Base-by-base conservation (phyloP, 2,329 filamentous ascomycete genomes). In the Cadophora sp. region DNA sequence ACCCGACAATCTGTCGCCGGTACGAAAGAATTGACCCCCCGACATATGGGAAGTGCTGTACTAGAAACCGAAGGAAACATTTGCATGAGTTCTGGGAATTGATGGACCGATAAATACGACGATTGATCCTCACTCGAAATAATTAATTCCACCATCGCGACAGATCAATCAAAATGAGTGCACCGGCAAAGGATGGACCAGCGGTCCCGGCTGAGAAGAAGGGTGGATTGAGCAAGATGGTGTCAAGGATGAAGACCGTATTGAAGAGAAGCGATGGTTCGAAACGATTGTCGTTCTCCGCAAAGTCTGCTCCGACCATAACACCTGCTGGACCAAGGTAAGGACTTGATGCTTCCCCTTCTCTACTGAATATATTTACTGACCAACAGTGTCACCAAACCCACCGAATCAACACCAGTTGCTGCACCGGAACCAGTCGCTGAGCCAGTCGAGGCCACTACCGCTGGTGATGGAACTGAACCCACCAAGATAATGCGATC, bases 241-340 rank as follows among this genome's bases (percentile, higher is more conserved):
- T 76, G 9, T 70, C 70, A 22, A 69, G 74, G 34, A 74, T 76
- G 70, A 77, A 75, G 74, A 75, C 72, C 8, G 73, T 74, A n/a
- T 65, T 77, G 64, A 76, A 73, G 63, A 73, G 67, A 64, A 70
- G 68, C 29, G 71, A 76, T 68, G 73, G 72, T 24, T 74, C 74
- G 3, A 77, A 72, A 53, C 68, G 74, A 64, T 69, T 75, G 40
- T 74, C 76, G 9, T 68, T 72, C 51, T 65, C 68, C 26, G 51
- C 63, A 24, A 72, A 67, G 40, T 51, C 68, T 9, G 59, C 58
- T 53, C 37, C 65, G 53, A 22, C 26, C 19, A 31, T 22, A 29
- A 16, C 61, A 31, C 22, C 67, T 16, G 61, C 67, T 55, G 72
- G 62, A 29, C 71, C 72, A 68, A 76, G 74, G 74, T 76, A 72